Percentiles rank a stretch among this genome's conserved stretches.
phyloP scores from a whole-genome alignment of 2,329 filamentous ascomycete species.

The Venturiaceae sp. region DNA sequence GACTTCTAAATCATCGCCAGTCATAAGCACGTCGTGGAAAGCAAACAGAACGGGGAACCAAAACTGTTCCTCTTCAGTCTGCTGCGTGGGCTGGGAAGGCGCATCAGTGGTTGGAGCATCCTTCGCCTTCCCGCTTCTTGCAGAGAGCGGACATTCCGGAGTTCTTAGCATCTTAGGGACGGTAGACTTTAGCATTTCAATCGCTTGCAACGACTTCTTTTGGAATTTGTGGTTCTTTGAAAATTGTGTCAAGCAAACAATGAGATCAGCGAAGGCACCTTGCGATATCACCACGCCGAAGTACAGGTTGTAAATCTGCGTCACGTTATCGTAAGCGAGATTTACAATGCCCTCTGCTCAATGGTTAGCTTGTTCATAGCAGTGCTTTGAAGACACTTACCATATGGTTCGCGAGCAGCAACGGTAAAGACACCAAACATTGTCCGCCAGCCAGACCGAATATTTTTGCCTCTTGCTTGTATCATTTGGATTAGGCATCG shows the following conservation, averaged over 20 bases:
- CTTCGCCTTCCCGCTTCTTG: conserved; percentile 26
- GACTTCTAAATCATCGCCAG: conserved; percentile 94
- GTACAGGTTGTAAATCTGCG: conserved; percentile 86
- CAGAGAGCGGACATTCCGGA: conserved; percentile 83
- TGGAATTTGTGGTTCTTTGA: conserved; percentile 98
- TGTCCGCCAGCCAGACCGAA: conserved; percentile 94
- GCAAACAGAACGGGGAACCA: conserved; percentile 98
- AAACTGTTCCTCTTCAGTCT: conserved; percentile 91
- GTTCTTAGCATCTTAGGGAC: conserved; percentile 93
- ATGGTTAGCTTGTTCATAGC: conserved; percentile 9
- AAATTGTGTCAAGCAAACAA: conserved; percentile 95
- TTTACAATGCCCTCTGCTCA: conserved; percentile 79
- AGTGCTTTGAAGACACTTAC: conserved; percentile 26
- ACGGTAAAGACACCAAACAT: conserved; percentile 99
- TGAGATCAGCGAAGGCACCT: conserved; percentile 89
- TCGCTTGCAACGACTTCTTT: conserved; percentile 93
- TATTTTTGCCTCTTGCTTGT: conserved; percentile 90
- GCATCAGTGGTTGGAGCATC: conserved; percentile 26
- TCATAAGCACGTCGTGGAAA: conserved; percentile 99
- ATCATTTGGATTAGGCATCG: conserved; percentile 99
- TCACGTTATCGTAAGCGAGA: conserved; percentile 93
- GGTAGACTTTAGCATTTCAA: conserved; percentile 88
- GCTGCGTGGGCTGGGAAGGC: conserved; percentile 55
- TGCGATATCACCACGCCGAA: conserved; percentile 96
- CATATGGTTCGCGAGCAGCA: conserved; percentile 80